A percentile compares a stretch with the other conserved stretches of the same genome.
phyloP scores from a whole-genome alignment of 192 early-diverging fungal species.

The Coemansia brasiliensis region DNA sequence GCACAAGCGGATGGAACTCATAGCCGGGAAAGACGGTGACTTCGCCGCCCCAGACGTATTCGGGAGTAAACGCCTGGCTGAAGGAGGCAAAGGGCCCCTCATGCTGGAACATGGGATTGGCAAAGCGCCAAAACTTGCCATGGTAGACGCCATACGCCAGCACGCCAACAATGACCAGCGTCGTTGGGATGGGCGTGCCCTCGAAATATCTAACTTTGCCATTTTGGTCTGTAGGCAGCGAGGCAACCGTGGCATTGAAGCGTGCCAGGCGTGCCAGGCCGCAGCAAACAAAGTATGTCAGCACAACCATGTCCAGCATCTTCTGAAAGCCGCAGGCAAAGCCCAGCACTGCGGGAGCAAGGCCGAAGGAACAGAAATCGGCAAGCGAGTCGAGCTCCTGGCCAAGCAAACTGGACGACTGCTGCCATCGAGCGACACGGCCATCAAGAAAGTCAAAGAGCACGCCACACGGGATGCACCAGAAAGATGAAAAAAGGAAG shows the following conservation, averaged over 20 bases:
- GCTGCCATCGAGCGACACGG: conserved; percentile 80
- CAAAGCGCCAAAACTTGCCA: conserved; percentile 56
- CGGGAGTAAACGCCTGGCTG: conserved; percentile 58
- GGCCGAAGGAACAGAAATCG: conserved; percentile 76
- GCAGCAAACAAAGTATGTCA: conserved; percentile 85
- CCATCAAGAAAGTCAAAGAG: conserved; percentile 76
- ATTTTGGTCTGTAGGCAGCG: conserved; percentile 67
- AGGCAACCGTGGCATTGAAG: conserved; percentile 86
- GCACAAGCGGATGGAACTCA: conserved; percentile 77
- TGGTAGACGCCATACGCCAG: conserved; percentile 62
- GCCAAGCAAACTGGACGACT: conserved; percentile 72
- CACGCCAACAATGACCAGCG: conserved; percentile 65
- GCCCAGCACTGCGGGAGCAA: conserved; percentile 80
- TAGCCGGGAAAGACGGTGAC: conserved; percentile 60
- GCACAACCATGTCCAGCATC: conserved; percentile 70
- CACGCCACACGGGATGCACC: conserved; percentile 68
- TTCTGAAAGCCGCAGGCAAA: conserved; percentile 86
- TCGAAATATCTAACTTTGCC: conserved; percentile 86
- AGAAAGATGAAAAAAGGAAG: conserved; percentile 64
- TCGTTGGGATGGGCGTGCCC: conserved; percentile 88
- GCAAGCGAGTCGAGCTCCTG: conserved; percentile 90
- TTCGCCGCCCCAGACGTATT: conserved; percentile 59
- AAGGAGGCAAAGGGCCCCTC: conserved; percentile 56
- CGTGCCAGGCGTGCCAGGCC: conserved; percentile 83
- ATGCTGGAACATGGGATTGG: conserved; percentile 38